Percentiles rank a stretch among this genome's conserved stretches.
These are phyloP conservation scores for Dicorynia guianensis DNA, from an alignment of 306 rosid genomes.

Conservation along the genomic window DNA sequence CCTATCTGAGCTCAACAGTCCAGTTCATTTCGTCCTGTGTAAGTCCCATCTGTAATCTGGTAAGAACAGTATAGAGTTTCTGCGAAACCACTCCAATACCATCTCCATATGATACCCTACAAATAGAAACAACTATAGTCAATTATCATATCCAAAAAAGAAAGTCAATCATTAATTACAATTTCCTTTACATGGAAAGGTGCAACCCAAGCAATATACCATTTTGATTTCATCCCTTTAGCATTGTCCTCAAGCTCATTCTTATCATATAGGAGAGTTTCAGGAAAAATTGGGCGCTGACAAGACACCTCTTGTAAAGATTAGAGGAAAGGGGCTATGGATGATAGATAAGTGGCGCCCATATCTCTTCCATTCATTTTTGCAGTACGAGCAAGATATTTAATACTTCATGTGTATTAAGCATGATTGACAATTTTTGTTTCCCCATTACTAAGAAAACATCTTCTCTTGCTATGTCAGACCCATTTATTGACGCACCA, in stretches of 20 bases:
- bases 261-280: not conserved
- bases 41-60: slow-evolving; percentile 77
- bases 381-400: not conserved
- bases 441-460: not conserved
- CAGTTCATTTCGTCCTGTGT: slow-evolving; percentile 63
- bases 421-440: not conserved
- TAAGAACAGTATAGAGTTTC: slow-evolving; percentile 61
- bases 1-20: slow-evolving; percentile 61
- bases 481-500: slow-evolving; percentile 23
- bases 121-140: not conserved
- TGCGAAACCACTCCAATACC: slow-evolving; percentile 66
- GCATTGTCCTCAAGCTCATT: not conserved
- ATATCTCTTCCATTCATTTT: not conserved
- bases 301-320: not conserved
- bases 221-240: not conserved
- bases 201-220: not conserved
- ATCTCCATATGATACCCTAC: slow-evolving; percentile 59
- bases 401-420: not conserved
- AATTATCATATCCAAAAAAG: not conserved
- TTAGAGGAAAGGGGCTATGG: not conserved
- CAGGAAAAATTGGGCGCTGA: not conserved
- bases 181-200: not conserved
- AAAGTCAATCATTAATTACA: not conserved
- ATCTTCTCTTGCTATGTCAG: not conserved
- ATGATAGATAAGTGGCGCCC: not conserved